Evolutionary conservation across 73 alveolate species (phyloP).

Genomic region (Paramecium caudatum): DNA sequence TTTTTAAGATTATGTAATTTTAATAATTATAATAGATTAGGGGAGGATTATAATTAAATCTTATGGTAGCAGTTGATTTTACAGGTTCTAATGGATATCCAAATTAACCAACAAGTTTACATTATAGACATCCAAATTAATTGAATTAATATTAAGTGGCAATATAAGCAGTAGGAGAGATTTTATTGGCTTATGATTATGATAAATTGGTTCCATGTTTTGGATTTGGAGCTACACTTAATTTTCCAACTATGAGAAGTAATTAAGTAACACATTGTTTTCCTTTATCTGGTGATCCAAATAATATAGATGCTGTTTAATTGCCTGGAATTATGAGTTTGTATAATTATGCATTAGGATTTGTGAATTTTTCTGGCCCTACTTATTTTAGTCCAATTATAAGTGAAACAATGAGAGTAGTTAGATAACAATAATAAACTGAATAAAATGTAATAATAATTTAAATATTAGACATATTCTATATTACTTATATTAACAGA

Average conservation of each 20-base stretch:
- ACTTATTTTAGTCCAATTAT: constrained; percentile 89
- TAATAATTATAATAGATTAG: constrained; percentile 69
- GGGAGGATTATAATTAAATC: constrained; percentile 87
- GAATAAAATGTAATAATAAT: neutral
- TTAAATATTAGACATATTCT: constrained; percentile 43
- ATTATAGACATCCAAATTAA: constrained; percentile 75
- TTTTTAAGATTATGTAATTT: constrained; percentile 85
- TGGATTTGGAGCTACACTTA: constrained; percentile 95
- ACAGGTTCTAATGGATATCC: constrained; percentile 93
- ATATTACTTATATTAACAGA: constrained; percentile 88
- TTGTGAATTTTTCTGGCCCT: constrained; percentile 90
- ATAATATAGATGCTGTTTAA: constrained; percentile 87
- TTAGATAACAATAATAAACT: constrained; percentile 68
- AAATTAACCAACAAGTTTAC: constrained; percentile 79
- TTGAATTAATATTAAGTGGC: constrained; percentile 90
- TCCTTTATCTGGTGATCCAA: constrained; percentile 88
- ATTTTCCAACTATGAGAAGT: constrained; percentile 63
- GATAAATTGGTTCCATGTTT: constrained; percentile 93
- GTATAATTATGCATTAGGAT: constrained; percentile 81
- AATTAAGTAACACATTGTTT: constrained; percentile 83
- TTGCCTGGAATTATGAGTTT: constrained; percentile 83
- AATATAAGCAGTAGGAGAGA: constrained; percentile 85
- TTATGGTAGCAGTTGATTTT: constrained; percentile 90
- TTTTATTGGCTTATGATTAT: constrained; percentile 91
- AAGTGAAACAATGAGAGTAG: constrained; percentile 73